Conservation (phyloP, 768 basidiomycete genomes). For the Suillus clintonianus region DNA sequence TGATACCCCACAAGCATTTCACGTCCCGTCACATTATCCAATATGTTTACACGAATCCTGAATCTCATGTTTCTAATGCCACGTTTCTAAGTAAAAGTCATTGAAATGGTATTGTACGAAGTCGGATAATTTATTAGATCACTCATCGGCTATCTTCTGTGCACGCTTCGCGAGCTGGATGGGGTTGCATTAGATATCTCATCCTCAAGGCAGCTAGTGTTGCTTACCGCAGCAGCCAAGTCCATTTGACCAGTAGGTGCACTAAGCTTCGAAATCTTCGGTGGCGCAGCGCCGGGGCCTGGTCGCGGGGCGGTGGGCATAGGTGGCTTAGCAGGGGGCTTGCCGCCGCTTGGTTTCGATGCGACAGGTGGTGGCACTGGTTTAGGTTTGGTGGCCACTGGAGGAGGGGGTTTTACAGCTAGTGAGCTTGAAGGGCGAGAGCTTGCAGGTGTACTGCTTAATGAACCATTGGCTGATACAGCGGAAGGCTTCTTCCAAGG, state of each 20-base stretch:
- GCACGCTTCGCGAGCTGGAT: conserved; percentile 77
- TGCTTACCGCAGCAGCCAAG: conserved; percentile 77
- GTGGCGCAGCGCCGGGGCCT: conserved; percentile 38
- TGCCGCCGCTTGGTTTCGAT: conserved; percentile 53
- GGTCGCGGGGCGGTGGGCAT: conserved; percentile 61
- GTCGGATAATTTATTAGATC: conserved; percentile 18
- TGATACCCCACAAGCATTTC: conserved; percentile 27
- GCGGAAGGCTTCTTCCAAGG: conserved; percentile 70
- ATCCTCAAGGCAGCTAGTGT: background rate
- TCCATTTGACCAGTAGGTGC: conserved; percentile 69
- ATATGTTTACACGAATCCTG: conserved; percentile 9
- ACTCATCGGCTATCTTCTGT: conserved; percentile 58
- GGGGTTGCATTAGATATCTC: conserved; percentile 7
- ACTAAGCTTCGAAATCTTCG: conserved; percentile 42
- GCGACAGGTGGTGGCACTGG: conserved; percentile 57
- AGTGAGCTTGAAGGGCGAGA: conserved; percentile 56
- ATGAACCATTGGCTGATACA: conserved; percentile 33
- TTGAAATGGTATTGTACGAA: background rate
- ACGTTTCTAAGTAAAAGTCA: conserved; percentile 3
- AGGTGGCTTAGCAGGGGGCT: conserved; percentile 59
- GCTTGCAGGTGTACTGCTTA: conserved; percentile 40
- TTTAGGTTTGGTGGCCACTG: conserved; percentile 67
- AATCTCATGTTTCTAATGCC: background rate
- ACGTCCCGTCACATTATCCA: conserved; percentile 14
- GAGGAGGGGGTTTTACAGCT: conserved; percentile 56